Evolutionary conservation across 106 monocot genomes (phyloP), one percentile per base, ranked within the genome.

Genomic region (Posidonia australis): DNA sequence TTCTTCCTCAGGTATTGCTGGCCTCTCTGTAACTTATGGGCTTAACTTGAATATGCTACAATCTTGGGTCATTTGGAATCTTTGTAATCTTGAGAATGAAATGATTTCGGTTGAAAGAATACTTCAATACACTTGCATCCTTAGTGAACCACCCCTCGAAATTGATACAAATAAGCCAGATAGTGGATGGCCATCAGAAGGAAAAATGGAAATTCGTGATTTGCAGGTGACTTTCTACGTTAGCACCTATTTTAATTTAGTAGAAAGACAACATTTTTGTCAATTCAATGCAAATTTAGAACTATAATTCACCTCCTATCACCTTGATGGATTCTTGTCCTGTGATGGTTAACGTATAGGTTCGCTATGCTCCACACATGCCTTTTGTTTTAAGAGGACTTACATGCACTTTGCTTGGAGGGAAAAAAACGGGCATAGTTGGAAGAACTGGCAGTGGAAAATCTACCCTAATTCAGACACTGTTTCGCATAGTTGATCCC

Each of bases 381-480:
- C 93, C 93, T 24, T 86, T 79, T 65, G 86, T 94, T 27, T 63
- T 94, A 29, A 81, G 63, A 68, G 93, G 89, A 23, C 54, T 96
- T 12, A 76, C 80, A 5, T 89, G 86, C 72, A 82, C 46, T 9
- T 80, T 90, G 42, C 66, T 63, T 12, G 94, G 84, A 14, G 83
- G 89, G 1, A 77, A 46, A 72, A 89, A 89, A 61, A 84, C 82
- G 19, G 92, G 92, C 22, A 84, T 87, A 57, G 84, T 92, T 18
- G 92, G 92, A 26, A 78, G 91, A 75, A 91, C 86, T 9, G 91
- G 91, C 51, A 86, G 86, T 67, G 91, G 91, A 1, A 92, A 92
- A 72, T 86, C 86, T 22, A 92, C 86, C 16, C 47, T 92, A 54
- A 81, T 92, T 19, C 86, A 92, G 60, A 67, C 85, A 11, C 79